A percentile compares a stretch with the other conserved stretches of the same genome.
phyloP scores from a whole-genome alignment of 2,329 filamentous ascomycete genomes.

The Fusarium scirpi region DNA sequence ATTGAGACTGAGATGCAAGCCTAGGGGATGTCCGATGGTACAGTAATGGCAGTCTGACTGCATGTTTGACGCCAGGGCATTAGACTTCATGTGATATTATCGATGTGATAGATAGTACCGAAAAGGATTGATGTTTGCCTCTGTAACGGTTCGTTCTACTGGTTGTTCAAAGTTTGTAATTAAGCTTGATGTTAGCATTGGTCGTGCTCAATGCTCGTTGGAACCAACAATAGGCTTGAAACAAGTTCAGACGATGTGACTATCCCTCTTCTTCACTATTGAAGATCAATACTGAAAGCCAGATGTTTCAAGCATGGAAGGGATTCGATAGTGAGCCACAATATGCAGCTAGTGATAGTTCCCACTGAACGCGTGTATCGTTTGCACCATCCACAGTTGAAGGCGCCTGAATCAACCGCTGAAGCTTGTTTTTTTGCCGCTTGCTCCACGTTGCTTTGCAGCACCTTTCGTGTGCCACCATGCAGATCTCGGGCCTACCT shows the following conservation, averaged over 20 bases:
- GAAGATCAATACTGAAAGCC: conserved; percentile 2
- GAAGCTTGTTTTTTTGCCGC: conserved; percentile 38
- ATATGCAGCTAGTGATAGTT: conserved; percentile 4
- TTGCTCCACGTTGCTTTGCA: conserved; percentile 37
- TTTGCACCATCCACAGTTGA: conserved; percentile 5
- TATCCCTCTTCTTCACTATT: background rate
- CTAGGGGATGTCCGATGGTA: conserved; percentile 1
- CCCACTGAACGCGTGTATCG: conserved; percentile 33
- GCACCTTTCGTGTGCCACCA: conserved; percentile 9
- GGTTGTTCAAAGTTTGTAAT: background rate
- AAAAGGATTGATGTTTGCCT: background rate
- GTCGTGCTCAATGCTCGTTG: background rate
- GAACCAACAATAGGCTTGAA: background rate
- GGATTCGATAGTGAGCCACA: conserved; percentile 14
- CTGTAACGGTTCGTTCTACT: background rate
- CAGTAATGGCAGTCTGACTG: background rate
- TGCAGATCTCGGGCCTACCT: conserved; percentile 24
- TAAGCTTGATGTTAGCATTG: background rate
- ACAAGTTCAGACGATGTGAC: background rate
- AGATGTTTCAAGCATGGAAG: background rate
- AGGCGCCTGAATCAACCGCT: conserved; percentile 9
- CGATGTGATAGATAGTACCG: background rate
- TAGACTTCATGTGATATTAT: conserved; percentile 15
- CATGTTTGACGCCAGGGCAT: conserved; percentile 19
- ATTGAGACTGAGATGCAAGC: conserved; percentile 14